Percentiles rank a stretch among this genome's conserved stretches.
These are phyloP conservation scores for Seiridium cupressi DNA, from an alignment of 2,329 filamentous ascomycete species.

Conservation along the genomic window DNA sequence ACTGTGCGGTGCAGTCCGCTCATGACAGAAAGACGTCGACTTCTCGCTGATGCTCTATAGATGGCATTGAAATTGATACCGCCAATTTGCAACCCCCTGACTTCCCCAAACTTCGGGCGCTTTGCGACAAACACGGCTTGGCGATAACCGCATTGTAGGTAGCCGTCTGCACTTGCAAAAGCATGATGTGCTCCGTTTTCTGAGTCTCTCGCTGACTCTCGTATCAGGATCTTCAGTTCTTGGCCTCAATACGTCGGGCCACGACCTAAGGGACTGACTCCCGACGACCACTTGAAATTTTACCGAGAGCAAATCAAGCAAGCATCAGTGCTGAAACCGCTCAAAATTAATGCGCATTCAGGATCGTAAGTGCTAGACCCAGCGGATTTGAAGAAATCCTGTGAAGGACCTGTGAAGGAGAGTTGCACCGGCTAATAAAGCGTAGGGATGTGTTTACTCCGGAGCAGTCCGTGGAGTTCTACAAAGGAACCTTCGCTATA, in stretches of 20 bases:
- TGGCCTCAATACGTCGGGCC: constrained; percentile 11
- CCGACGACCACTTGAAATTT: constrained; percentile 10
- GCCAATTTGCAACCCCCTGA: not conserved
- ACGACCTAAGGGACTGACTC: constrained; percentile 5
- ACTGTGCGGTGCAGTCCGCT: not conserved
- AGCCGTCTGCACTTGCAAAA: not conserved
- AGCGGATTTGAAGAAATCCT: too few relatives aligned
- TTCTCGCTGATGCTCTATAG: not conserved
- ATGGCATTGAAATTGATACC: not conserved
- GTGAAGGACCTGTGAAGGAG: not conserved
- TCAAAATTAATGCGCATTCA: constrained; percentile 15
- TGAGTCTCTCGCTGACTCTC: not conserved
- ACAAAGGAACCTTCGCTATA: constrained; percentile 25
- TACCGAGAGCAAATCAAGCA: constrained; percentile 12
- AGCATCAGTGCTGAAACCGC: constrained; percentile 8
- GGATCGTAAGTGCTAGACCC: constrained; percentile 9
- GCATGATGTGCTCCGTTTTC: not conserved
- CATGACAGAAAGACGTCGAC: not conserved
- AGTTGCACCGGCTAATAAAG: not conserved
- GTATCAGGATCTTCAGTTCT: constrained; percentile 11
- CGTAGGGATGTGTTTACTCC: constrained; percentile 27
- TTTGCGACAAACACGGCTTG: not conserved
- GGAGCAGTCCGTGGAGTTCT: constrained; percentile 31
- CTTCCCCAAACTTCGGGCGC: not conserved
- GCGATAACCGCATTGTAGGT: not conserved